Percentiles rank a stretch among this genome's conserved stretches.
phyloP scores from a whole-genome alignment of 495 filamentous ascomycete species.

The Hypoxylon cercidicola region DNA sequence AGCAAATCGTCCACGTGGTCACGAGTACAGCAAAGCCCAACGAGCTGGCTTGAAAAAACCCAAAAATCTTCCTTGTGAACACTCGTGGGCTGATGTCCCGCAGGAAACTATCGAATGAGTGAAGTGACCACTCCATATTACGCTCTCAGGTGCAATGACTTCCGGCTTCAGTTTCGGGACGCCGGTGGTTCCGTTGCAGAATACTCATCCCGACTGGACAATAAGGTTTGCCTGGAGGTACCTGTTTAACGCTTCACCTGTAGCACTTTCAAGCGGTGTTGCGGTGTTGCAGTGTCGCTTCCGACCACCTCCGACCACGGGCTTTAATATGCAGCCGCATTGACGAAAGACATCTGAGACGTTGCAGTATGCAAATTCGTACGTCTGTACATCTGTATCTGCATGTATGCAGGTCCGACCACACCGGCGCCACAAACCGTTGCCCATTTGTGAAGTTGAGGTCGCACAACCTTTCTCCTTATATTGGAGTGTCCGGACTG shows the following conservation, averaged over 20 bases:
- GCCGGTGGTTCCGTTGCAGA: conserved; percentile 12
- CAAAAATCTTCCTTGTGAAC: neutral
- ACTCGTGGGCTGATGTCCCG: conserved; percentile 23
- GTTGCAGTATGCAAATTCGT: conserved; percentile 5
- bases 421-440: conserved; percentile 20
- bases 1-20: conserved; percentile 31
- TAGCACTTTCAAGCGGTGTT: conserved; percentile 12
- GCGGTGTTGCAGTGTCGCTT: neutral
- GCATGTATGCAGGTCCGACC: conserved; percentile 39
- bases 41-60: conserved; percentile 1
- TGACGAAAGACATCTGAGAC: conserved; percentile 14
- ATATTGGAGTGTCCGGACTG: conserved; percentile 17
- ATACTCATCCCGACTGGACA: conserved; percentile 14
- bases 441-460: conserved; percentile 9
- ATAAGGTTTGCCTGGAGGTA: conserved; percentile 2
- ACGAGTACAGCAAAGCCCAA: conserved; percentile 14
- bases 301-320: conserved; percentile 33
- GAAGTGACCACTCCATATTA: conserved; percentile 13
- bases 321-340: conserved; percentile 31
- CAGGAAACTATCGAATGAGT: conserved; percentile 18
- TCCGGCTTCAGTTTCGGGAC: conserved; percentile 20
- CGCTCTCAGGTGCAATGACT: conserved; percentile 7
- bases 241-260: conserved; percentile 19
- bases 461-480: conserved; percentile 24
- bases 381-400: neutral